A percentile compares a stretch with the other conserved stretches of the same genome.
phyloP scores from a whole-genome alignment of 1,284 basidiomycete genomes.

The Coniophora puteana region DNA sequence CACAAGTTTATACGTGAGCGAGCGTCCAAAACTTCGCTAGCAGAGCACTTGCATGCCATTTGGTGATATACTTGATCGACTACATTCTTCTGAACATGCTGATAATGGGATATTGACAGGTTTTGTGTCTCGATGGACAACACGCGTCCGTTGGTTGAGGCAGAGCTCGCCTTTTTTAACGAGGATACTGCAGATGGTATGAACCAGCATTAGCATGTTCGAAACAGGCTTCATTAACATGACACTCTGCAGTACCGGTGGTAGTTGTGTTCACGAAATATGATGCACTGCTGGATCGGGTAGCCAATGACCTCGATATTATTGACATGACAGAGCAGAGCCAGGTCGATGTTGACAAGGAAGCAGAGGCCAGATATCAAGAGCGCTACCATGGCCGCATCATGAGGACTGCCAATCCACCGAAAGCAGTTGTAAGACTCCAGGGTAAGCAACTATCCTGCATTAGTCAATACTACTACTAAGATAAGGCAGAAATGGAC shows the following conservation, averaged over 20 bases:
- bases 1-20: slow-evolving; percentile 15
- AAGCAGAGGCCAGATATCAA: too few species aligned
- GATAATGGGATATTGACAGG: background rate
- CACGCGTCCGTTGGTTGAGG: slow-evolving; percentile 1
- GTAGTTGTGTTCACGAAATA: slow-evolving; percentile 6
- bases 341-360: too few species aligned
- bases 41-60: slow-evolving; percentile 20
- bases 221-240: background rate
- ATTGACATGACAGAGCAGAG: too few species aligned
- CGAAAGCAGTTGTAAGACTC: too few species aligned
- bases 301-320: slow-evolving; percentile 1
- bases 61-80: slow-evolving; percentile 19
- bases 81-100: background rate
- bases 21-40: slow-evolving; percentile 1
- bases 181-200: too few species aligned
- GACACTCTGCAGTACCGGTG: slow-evolving; percentile 3
- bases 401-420: too few species aligned
- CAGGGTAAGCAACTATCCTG: too few species aligned
- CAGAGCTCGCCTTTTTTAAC: slow-evolving; percentile 8
- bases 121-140: slow-evolving; percentile 8
- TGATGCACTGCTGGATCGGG: slow-evolving; percentile 1
- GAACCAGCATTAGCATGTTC: too few species aligned
- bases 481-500: too few species aligned
- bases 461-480: too few species aligned
- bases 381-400: too few species aligned